Percentiles rank a stretch among this genome's conserved stretches.
Evolutionary conservation across 164 flowering plant species (phyloP).

Genomic region (Magnolia sinica): DNA sequence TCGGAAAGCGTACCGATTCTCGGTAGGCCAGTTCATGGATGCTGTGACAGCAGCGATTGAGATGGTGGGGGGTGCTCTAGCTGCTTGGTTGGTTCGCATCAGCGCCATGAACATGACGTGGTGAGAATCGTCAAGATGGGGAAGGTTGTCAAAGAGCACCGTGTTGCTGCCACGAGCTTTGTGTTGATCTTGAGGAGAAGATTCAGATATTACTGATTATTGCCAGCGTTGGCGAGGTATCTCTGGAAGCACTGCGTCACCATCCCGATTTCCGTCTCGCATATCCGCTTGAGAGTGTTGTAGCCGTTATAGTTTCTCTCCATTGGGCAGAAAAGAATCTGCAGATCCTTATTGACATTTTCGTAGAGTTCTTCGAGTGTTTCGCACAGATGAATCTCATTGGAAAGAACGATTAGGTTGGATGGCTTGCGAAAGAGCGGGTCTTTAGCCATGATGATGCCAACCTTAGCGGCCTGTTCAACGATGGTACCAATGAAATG

Average conservation of each 20-base stretch:
- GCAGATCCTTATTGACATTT: no score
- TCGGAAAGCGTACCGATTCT: slow-evolving; percentile 62
- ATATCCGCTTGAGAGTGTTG: slow-evolving; percentile 63
- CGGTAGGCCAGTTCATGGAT: slow-evolving; percentile 78
- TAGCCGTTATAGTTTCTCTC: slow-evolving; percentile 4
- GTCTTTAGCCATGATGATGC: background rate
- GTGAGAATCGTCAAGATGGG: slow-evolving; percentile 29
- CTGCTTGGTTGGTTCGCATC: slow-evolving; percentile 84
- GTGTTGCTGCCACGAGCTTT: slow-evolving; percentile 77
- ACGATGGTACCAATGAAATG: background rate
- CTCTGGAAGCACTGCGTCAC: slow-evolving; percentile 73
- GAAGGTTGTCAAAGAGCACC: slow-evolving; percentile 50
- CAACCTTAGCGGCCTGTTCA: background rate
- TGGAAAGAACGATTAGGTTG: background rate
- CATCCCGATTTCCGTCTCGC: slow-evolving; percentile 68
- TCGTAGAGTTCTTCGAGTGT: background rate
- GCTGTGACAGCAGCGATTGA: slow-evolving; percentile 85
- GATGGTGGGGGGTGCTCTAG: slow-evolving; percentile 37
- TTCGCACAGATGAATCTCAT: background rate
- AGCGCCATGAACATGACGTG: slow-evolving; percentile 74
- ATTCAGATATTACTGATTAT: slow-evolving; percentile 53
- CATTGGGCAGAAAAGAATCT: slow-evolving; percentile 1
- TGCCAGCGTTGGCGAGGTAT: background rate
- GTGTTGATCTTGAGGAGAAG: slow-evolving; percentile 79
- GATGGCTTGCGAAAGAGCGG: background rate